phyloP scores from a whole-genome alignment of 164 flowering plant species.

The Umbilicus rupestris region DNA sequence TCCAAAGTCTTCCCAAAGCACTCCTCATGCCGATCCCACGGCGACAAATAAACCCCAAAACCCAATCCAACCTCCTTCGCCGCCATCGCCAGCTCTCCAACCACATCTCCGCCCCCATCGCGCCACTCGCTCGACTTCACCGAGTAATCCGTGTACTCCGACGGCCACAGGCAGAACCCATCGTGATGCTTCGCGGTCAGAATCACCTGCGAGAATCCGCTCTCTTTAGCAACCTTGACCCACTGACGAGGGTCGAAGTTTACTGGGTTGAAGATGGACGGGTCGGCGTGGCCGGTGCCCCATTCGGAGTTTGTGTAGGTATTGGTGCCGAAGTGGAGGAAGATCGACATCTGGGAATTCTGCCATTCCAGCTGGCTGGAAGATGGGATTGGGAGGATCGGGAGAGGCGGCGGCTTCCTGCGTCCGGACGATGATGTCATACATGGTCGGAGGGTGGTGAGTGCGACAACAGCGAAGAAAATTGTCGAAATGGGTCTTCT shows the following conservation, averaged over 20 bases:
- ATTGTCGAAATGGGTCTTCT: not conserved
- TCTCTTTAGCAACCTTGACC: conserved; percentile 54
- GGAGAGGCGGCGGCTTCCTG: conserved; percentile 45
- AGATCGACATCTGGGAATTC: conserved; percentile 52
- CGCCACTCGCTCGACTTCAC: conserved; percentile 68
- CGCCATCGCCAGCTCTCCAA: conserved; percentile 57
- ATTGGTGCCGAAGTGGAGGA: conserved; percentile 95
- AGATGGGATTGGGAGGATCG: conserved; percentile 78
- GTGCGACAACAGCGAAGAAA: not conserved
- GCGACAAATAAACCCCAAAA: conserved; percentile 81
- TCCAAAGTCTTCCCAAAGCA: conserved; percentile 63
- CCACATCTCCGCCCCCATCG: conserved; percentile 67
- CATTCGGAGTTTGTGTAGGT: conserved; percentile 89
- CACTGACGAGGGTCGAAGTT: conserved; percentile 63
- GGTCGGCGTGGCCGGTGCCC: conserved; percentile 73
- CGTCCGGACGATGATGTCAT: conserved; percentile 10
- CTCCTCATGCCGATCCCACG: conserved; percentile 93
- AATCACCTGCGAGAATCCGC: conserved; percentile 64
- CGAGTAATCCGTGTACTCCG: conserved; percentile 65
- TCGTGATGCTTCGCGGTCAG: conserved; percentile 93
- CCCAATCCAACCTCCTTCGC: conserved; percentile 52
- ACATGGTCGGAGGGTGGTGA: conserved; percentile 15
- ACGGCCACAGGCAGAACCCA: conserved; percentile 96
- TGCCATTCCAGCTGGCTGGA: conserved; percentile 88
- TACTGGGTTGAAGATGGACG: conserved; percentile 64